Conservation (phyloP, 495 filamentous ascomycete species). For the Opeltia flavorubescens region DNA sequence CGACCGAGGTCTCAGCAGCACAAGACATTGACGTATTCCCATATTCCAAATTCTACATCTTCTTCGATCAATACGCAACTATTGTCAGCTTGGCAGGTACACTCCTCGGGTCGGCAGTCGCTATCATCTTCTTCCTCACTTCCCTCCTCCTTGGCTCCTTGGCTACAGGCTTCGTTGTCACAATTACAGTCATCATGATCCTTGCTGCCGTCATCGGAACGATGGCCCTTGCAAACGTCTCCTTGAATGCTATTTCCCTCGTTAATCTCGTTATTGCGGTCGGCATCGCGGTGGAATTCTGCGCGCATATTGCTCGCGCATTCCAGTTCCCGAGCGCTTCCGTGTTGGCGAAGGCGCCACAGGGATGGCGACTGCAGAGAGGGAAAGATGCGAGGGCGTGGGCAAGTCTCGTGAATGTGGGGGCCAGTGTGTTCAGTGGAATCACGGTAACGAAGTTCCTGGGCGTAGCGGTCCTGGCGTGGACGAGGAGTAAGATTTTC, state of each 20-base stretch:
- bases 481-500: slow-evolving; percentile 95
- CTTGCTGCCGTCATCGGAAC: slow-evolving; percentile 88
- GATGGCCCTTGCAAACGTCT: slow-evolving; percentile 80
- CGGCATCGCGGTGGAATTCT: slow-evolving; percentile 92
- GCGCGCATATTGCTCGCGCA: slow-evolving; percentile 88
- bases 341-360: slow-evolving; percentile 56
- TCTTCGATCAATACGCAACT: slow-evolving; percentile 90
- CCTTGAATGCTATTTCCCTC: slow-evolving; percentile 91
- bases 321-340: slow-evolving; percentile 79
- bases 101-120: slow-evolving; percentile 69
- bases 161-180: slow-evolving; percentile 67
- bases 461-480: slow-evolving; percentile 83
- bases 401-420: slow-evolving; percentile 86
- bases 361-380: slow-evolving; percentile 44
- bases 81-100: slow-evolving; percentile 68
- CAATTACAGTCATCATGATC: slow-evolving; percentile 77
- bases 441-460: slow-evolving; percentile 93
- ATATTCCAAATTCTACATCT: slow-evolving; percentile 93
- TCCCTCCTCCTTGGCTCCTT: slow-evolving; percentile 71
- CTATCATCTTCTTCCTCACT: slow-evolving; percentile 66
- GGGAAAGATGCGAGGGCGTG: slow-evolving; percentile 76
- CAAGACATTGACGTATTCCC: slow-evolving; percentile 76
- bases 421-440: slow-evolving; percentile 83
- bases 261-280: slow-evolving; percentile 96
- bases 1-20: slow-evolving; percentile 48